Evolutionary conservation across 441 rosid genomes (phyloP), one percentile per base, ranked within the genome.

Genomic region (Gossypium trilobum): DNA sequence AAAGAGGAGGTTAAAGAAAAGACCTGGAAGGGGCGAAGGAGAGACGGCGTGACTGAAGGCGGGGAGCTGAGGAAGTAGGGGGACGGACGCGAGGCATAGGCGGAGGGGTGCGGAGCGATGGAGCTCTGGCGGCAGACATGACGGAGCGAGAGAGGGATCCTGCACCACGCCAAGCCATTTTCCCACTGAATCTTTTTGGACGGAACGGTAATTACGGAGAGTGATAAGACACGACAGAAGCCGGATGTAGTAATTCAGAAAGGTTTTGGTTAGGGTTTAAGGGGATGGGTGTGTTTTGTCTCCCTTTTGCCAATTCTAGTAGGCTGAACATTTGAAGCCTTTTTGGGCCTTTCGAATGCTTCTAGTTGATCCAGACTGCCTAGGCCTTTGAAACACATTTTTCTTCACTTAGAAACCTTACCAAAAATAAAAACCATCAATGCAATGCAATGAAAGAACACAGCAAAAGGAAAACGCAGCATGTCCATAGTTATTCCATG

Each of bases 1-100:
- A 50, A 71, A 5, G 52, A 19, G 20, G 55, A 22, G 57, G 29
- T 54, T 33, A 36, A 57, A 57, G 20, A 13, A 29, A 17, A 50
- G 17, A 91, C 95, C 97, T 89, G 71, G 87, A 83, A 68, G 85
- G 77, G 16, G 81, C 71, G 59, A 86, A 82, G 70, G 88, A 83
- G 65, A 83, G 33, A 73, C 90, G 88, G 72, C 88, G 89, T 46
- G 86, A 79, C 42, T 76, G 84, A 10, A 73, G 76, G 73, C 88
- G 88, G 19, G 92, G 79, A 3, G 87, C 25, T 36, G 88, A 72
- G 62, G 81, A 48, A 16, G 85, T 73, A n/a, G 86, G 75, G 19
- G 87, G 79, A 6, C 87, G 87, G 77, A 84, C 77, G 55, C 87
- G 85, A 67, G 86, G 81, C 1, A 85, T 72, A 4, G 87, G 67